Conservation (phyloP, 176 grass and related monocot species). For the Puccinellia tenuiflora region DNA sequence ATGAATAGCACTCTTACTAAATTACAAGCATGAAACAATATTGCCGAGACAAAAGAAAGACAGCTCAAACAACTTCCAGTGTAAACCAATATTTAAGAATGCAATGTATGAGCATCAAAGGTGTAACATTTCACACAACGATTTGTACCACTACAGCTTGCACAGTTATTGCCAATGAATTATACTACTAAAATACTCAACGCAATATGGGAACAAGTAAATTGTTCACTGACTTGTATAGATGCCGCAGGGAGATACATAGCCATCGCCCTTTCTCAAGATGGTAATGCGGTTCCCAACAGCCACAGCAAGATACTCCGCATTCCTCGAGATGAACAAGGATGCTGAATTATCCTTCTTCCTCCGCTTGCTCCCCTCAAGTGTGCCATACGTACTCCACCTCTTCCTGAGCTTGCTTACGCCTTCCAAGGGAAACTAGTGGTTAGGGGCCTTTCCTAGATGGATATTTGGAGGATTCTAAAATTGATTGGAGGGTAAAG, state of each 20-base stretch:
- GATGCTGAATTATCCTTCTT: slow-evolving; percentile 27
- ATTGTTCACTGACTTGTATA: slow-evolving; percentile 50
- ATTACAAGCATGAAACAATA: slow-evolving; percentile 2
- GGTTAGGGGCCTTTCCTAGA: not conserved
- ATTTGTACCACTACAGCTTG: not conserved
- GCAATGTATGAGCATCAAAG: not conserved
- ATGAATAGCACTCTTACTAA: not conserved
- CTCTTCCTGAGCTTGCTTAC: slow-evolving; percentile 63
- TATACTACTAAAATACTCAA: not conserved
- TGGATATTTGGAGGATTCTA: not conserved
- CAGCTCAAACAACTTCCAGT: not conserved
- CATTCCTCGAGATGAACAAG: slow-evolving; percentile 46
- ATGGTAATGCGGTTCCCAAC: slow-evolving; percentile 49
- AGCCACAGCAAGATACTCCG: slow-evolving; percentile 58
- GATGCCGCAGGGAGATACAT: slow-evolving; percentile 53
- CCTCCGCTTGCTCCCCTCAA: slow-evolving; percentile 17
- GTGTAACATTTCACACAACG: not conserved
- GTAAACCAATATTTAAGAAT: not conserved
- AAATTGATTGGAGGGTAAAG: not conserved
- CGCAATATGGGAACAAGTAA: not conserved
- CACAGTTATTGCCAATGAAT: not conserved
- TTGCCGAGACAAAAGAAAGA: not conserved
- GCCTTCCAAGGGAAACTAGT: slow-evolving; percentile 37
- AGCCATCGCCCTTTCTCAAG: slow-evolving; percentile 60
- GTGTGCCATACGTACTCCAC: slow-evolving; percentile 40